Evolutionary conservation across 805 yeast species (phyloP).

Genomic region (Lachancea thermotolerans): DNA sequence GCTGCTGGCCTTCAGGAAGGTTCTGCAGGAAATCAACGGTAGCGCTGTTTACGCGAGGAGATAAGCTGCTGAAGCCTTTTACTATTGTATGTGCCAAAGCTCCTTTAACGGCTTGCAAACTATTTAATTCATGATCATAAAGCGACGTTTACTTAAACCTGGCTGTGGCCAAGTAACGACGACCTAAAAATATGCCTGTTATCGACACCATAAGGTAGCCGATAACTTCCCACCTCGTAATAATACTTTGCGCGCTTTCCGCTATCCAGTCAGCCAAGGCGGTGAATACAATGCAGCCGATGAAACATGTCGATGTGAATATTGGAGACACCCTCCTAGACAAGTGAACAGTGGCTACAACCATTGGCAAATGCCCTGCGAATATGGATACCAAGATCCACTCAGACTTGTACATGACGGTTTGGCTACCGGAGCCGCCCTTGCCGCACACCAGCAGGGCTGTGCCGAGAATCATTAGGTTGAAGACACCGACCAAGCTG

Average conservation of each 20-base stretch:
- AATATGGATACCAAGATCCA: constrained; percentile 3
- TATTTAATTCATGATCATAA: too few relatives aligned
- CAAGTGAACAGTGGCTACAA: constrained; percentile 20
- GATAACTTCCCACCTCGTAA: constrained; percentile 30
- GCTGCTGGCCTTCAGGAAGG: too few relatives aligned
- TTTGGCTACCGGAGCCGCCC: not conserved
- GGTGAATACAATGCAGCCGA: constrained; percentile 24
- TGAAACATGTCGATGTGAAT: constrained; percentile 23
- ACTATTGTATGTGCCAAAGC: too few relatives aligned
- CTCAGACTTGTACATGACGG: not conserved
- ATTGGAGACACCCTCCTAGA: constrained; percentile 23
- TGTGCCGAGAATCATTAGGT: constrained; percentile 7
- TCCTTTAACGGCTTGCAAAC: too few relatives aligned
- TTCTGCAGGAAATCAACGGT: too few relatives aligned
- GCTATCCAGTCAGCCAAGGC: constrained; percentile 28
- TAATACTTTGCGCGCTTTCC: constrained; percentile 24
- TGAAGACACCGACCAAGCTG: constrained; percentile 17
- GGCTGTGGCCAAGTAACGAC: constrained; percentile 8
- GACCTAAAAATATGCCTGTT: constrained; percentile 19
- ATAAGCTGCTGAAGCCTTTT: too few relatives aligned
- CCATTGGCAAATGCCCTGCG: constrained; percentile 22
- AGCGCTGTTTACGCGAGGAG: too few relatives aligned
- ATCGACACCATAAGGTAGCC: constrained; percentile 24
- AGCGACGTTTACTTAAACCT: not conserved
- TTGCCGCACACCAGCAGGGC: not conserved